phyloP scores from a whole-genome alignment of 192 early-diverging fungal species.

The Backusella australiensis region DNA sequence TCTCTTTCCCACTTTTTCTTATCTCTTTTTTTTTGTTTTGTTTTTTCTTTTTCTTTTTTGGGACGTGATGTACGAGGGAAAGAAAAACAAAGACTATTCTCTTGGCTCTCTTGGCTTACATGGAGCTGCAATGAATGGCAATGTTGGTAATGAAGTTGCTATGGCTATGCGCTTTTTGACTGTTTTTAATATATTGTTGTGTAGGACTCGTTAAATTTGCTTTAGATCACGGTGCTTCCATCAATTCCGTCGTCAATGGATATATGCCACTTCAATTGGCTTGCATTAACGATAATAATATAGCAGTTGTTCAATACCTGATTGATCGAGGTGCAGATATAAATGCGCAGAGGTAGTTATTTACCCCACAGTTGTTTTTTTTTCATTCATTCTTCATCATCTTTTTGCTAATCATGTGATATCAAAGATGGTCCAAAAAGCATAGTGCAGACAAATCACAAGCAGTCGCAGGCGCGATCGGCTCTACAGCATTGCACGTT shows the following conservation, averaged over 20 bases:
- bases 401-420: not conserved
- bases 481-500: constrained; percentile 80
- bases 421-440: constrained; percentile 33
- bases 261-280: constrained; percentile 69
- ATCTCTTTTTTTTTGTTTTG: not conserved
- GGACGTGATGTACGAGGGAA: not conserved
- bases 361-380: not conserved
- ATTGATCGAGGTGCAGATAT: constrained; percentile 69
- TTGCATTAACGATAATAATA: constrained; percentile 57
- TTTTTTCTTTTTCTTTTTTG: not conserved
- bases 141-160: constrained; percentile 39
- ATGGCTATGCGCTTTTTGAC: not conserved
- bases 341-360: constrained; percentile 51
- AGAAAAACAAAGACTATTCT: constrained; percentile 16
- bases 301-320: constrained; percentile 62
- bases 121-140: constrained; percentile 49
- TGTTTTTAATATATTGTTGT: not conserved
- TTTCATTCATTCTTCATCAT: not conserved
- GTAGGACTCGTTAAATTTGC: constrained; percentile 61
- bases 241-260: constrained; percentile 64
- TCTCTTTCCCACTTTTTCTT: not conserved
- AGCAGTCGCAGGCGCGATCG: constrained; percentile 49
- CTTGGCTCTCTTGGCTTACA: constrained; percentile 41
- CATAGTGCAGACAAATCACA: constrained; percentile 35
- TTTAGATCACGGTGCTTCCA: constrained; percentile 61